A percentile compares a stretch with the other conserved stretches of the same genome.
phyloP scores from a whole-genome alignment of 441 rosid species.

The Eruca vesicaria region DNA sequence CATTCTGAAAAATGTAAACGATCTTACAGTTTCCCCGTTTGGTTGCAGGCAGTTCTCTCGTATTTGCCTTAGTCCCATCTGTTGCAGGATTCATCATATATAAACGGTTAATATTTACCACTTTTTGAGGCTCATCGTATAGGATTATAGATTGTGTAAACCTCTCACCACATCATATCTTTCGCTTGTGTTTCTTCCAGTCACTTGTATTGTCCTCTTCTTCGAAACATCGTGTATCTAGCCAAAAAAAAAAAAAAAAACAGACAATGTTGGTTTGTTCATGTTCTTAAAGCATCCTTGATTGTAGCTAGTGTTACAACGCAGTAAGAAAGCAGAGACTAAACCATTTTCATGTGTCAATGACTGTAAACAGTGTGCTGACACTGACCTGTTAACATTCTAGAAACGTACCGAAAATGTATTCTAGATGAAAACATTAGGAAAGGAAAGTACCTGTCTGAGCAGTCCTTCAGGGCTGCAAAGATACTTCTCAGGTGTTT shows the following conservation, averaged over 20 bases:
- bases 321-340: slow-evolving; percentile 14
- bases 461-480: slow-evolving; percentile 74
- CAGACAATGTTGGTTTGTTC: neutral
- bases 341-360: slow-evolving; percentile 1
- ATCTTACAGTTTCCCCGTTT: slow-evolving; percentile 57
- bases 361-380: neutral
- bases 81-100: slow-evolving; percentile 23
- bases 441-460: slow-evolving; percentile 44
- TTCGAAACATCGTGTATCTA: slow-evolving; percentile 50
- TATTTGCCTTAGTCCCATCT: slow-evolving; percentile 59
- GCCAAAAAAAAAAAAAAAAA: slow-evolving; percentile 24
- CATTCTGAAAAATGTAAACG: slow-evolving; percentile 69
- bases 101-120: neutral
- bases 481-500: slow-evolving; percentile 52
- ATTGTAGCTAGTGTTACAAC: neutral
- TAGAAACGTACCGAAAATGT: neutral
- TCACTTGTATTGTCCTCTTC: slow-evolving; percentile 50
- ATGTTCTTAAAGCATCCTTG: slow-evolving; percentile 4
- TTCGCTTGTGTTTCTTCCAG: slow-evolving; percentile 62
- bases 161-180: slow-evolving; percentile 49
- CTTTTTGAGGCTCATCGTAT: neutral
- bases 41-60: slow-evolving; percentile 55
- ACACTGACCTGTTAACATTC: neutral
- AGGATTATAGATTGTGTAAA: slow-evolving; percentile 7
- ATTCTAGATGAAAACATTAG: neutral